Conservation (phyloP, 1,284 basidiomycete species). For the Leccinum pachyderme region DNA sequence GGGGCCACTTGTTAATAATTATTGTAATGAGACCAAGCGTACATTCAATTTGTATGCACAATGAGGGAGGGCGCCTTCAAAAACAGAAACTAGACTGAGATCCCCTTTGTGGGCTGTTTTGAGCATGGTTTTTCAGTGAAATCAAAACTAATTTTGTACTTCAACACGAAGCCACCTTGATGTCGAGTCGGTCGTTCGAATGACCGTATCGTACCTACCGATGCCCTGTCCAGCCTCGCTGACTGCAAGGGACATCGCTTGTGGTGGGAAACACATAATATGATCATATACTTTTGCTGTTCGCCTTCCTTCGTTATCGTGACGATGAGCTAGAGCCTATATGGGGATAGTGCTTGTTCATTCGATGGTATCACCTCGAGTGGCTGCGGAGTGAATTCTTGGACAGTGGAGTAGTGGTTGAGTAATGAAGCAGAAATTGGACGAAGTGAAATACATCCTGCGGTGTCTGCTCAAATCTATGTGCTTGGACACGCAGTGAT, state of each 20-base stretch:
- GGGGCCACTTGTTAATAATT: neutral
- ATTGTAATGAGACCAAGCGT: neutral
- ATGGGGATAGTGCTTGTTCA: no score
- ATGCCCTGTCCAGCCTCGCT: no score
- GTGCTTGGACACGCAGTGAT: neutral
- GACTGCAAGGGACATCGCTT: neutral
- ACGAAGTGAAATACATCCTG: neutral
- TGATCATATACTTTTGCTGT: neutral
- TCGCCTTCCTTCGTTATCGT: no score
- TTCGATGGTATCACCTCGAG: neutral
- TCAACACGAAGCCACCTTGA: neutral
- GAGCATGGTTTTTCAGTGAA: neutral
- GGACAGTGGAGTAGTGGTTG: neutral
- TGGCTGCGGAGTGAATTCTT: neutral
- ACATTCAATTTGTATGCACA: neutral
- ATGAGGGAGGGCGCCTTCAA: neutral
- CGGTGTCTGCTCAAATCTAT: neutral
- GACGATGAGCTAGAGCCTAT: no score
- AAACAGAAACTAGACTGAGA: neutral
- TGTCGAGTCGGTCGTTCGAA: neutral
- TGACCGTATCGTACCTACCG: neutral
- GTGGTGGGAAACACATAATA: neutral
- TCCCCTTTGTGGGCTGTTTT: neutral
- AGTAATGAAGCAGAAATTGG: neutral
- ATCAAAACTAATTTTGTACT: neutral